Evolutionary conservation across 768 basidiomycete species (phyloP).

Genomic region (Chalciporus sphaerocephalus): DNA sequence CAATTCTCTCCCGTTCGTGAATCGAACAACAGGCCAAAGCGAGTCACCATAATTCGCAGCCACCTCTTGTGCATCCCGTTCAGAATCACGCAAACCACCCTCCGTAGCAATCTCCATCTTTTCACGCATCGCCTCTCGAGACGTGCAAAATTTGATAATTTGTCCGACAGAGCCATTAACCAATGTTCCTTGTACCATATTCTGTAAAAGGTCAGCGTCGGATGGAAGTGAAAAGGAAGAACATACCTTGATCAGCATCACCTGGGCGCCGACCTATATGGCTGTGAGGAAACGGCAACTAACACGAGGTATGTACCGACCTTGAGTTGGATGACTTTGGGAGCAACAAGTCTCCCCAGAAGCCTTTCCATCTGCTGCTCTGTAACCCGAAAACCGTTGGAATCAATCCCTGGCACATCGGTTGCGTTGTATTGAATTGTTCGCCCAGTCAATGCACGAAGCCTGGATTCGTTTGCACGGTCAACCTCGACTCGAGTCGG

Average conservation of each 20-base stretch:
- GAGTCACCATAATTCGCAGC: conserved; percentile 23
- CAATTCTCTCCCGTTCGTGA: conserved; percentile 43
- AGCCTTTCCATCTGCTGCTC: conserved; percentile 39
- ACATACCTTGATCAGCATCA: conserved; percentile 72
- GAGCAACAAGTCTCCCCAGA: conserved; percentile 61
- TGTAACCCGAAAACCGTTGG: conserved; percentile 36
- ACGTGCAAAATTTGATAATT: conserved; percentile 44
- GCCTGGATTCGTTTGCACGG: conserved; percentile 52
- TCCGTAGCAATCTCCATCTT: conserved; percentile 37
- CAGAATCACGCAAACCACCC: conserved; percentile 31
- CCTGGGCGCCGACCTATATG: conserved; percentile 70
- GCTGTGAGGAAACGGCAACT: conserved; percentile 3
- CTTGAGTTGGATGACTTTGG: conserved; percentile 44
- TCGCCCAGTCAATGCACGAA: conserved; percentile 40
- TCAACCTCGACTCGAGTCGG: conserved; percentile 73
- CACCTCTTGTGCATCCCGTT: conserved; percentile 17
- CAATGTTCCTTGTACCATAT: conserved; percentile 60
- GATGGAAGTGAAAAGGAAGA: not conserved
- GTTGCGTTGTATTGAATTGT: conserved; percentile 38
- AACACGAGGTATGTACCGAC: conserved; percentile 24
- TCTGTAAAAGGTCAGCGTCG: conserved; percentile 37
- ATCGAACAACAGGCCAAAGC: conserved; percentile 60
- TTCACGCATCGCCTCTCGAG: conserved; percentile 39
- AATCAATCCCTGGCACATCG: conserved; percentile 46
- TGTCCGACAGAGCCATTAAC: conserved; percentile 70